These are phyloP conservation scores for Lablab purpureus DNA, from an alignment of 306 rosid species.

Conservation along the genomic window DNA sequence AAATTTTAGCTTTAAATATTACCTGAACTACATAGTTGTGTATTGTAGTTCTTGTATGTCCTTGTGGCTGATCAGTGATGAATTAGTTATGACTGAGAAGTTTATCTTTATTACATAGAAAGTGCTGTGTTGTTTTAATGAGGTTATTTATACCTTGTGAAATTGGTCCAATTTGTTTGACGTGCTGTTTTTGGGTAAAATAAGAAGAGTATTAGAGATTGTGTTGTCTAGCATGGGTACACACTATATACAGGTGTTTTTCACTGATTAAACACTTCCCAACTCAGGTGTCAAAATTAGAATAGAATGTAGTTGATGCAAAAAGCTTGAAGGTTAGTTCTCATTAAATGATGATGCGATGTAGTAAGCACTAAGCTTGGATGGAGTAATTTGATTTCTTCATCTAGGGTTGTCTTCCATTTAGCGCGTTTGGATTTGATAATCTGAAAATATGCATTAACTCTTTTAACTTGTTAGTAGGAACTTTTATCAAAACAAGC, in stretches of 20 bases:
- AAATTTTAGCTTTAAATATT: conserved; percentile 47
- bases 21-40: conserved; percentile 48
- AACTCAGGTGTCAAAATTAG: not conserved
- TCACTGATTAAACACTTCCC: too few species aligned
- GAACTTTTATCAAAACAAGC: not conserved
- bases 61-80: conserved; percentile 39
- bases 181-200: conserved; percentile 26
- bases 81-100: conserved; percentile 32
- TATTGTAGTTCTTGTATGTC: conserved; percentile 48
- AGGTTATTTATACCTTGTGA: conserved; percentile 12
- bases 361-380: not conserved
- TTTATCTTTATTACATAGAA: conserved; percentile 40
- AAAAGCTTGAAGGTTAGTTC: too few species aligned
- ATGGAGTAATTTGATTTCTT: not conserved
- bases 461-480: too few species aligned
- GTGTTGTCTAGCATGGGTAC: not conserved
- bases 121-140: conserved; percentile 26
- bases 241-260: not conserved
- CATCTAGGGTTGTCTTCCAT: not conserved
- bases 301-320: not conserved
- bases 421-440: not conserved
- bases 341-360: not conserved
- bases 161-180: not conserved
- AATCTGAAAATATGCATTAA: not conserved
- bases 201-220: not conserved